Base-by-base conservation (phyloP, 108 stramenopile species). In the Skeletonema grethae region DNA sequence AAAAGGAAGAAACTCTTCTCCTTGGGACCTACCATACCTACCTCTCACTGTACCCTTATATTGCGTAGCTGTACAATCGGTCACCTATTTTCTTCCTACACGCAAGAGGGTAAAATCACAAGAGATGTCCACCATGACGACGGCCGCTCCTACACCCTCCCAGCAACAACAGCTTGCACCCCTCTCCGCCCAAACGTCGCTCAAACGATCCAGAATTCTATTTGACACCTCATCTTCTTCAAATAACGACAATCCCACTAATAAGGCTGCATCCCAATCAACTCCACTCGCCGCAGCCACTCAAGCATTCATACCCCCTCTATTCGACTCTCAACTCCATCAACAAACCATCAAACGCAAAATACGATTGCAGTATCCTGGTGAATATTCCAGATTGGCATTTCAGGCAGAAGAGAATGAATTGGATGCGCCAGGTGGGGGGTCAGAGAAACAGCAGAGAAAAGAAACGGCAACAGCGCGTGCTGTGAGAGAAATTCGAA, bases 191-290 rank as follows among this genome's bases (percentile, higher is more conserved):
- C 70, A 58, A 35, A 67, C 57, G 57, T 84, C 83, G 12, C 79
- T 84, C 61, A 84, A 84, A 57, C 74, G 83, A 56, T 74, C 83
- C 7, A 61, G 83, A 25, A 38, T 77, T 18, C 79, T 84, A 32
- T 84, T 84, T 63, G 82, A 79, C 56, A 53, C 69, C 57, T 30
- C 53, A 34, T 16, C 61, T 24, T 24, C 50, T 28, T 9, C n/a
- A 9, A 11, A n/a, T 7, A 65, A 65, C 28, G 16, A 18, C 28
- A 29, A 18, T 16, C 7, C 67, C 20, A 28, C 11, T 10, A 62
- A 30, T 9, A 63, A 64, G 18, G 35, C 70, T 8, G 20, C 70
- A 34, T 35, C n/a, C 1, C 25, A 28, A 0, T 18, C 46, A 48
- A 22, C 50, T 25, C 65, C 65, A 22, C 50, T 72, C 28, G 60